Evolutionary conservation across 2,329 filamentous ascomycete species (phyloP), one percentile per base, ranked within the genome.

Genomic region (Leptographium procerum): DNA sequence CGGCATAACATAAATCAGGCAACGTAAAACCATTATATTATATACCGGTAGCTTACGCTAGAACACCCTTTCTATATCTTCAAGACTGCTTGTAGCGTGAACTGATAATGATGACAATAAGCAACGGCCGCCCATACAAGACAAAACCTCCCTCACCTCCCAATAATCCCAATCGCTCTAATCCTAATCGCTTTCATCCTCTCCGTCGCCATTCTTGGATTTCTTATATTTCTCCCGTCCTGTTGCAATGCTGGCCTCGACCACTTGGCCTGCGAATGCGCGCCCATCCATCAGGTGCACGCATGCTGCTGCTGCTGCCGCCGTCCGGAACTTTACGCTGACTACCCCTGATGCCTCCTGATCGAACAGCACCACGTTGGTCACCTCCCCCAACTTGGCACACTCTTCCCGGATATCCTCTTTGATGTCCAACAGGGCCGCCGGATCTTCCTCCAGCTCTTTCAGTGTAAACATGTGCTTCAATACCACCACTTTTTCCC

Each of bases 371-470:
- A 94, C 85, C 47, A 97, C 89, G 67, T 95, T 96, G 34, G 91
- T 95, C 40, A 97, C 89, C 28, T 86, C 79, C 3, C 94, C 94
- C 16, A 94, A 76, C 72, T 95, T 95, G 59, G 83, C 79, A 70
- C 90, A 95, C 72, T 96, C 91, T 55, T 96, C 89, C 52, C 89
- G 83, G 58, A 97, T 89, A 69, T 99, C 94, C 69, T 96, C 88
- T 69, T 95, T 95, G 74, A 97, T 95, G 62, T 97, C 92, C 43
- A 95, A 76, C 60, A 95, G 80, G 1, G 87, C 88, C 0, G 85
- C 84, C 2, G 88, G 84, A 66, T 97, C 91, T 68, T 95, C 88
- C 65, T 91, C 85, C 29, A 97, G 78, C 73, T 96, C 89, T 61
- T 86, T 70, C 48, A 92, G 77, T 1, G 90, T 95, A 72, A 99